phyloP scores from a whole-genome alignment of 139 green algal genomes.

The Picochlorum sp. region DNA sequence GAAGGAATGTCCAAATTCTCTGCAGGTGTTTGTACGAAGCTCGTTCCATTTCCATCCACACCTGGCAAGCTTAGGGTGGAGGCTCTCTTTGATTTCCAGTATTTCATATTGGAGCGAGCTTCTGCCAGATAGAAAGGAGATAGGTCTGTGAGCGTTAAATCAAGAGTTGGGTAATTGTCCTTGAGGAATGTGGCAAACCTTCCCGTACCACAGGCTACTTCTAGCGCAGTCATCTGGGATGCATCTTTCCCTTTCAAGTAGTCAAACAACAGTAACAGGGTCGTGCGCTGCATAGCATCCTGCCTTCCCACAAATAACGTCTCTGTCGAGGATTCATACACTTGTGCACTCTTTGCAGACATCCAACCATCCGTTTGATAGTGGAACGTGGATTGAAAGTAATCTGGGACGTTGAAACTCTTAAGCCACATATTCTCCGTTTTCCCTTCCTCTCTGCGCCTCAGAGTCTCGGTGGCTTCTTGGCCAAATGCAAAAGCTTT shows the following conservation, averaged over 20 bases:
- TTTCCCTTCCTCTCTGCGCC: constrained; percentile 10
- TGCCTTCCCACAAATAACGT: constrained; percentile 76
- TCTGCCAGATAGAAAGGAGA: constrained; percentile 73
- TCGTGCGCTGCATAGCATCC: constrained; percentile 73
- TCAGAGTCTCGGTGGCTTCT: constrained; percentile 44
- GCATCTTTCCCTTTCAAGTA: constrained; percentile 22
- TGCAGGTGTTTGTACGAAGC: constrained; percentile 43
- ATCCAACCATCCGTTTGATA: constrained; percentile 86
- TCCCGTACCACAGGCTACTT: constrained; percentile 76
- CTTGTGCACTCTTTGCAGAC: constrained; percentile 19
- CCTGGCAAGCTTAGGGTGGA: constrained; percentile 20
- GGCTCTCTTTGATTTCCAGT: constrained; percentile 41
- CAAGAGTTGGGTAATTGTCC: constrained; percentile 56
- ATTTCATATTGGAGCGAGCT: constrained; percentile 30
- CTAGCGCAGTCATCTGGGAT: constrained; percentile 39
- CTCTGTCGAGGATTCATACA: constrained; percentile 82
- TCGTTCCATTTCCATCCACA: constrained; percentile 26
- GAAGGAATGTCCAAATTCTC: constrained; percentile 53
- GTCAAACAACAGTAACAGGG: constrained; percentile 39
- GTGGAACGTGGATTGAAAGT: constrained; percentile 78
- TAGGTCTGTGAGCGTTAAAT: constrained; percentile 56
- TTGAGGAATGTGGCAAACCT: constrained; percentile 79
- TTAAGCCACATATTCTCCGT: constrained; percentile 44
- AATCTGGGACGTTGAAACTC: constrained; percentile 56
- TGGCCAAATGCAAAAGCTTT: constrained; percentile 29